phyloP scores from a whole-genome alignment of 345 rosid species.

The Salix koriyanagi region DNA sequence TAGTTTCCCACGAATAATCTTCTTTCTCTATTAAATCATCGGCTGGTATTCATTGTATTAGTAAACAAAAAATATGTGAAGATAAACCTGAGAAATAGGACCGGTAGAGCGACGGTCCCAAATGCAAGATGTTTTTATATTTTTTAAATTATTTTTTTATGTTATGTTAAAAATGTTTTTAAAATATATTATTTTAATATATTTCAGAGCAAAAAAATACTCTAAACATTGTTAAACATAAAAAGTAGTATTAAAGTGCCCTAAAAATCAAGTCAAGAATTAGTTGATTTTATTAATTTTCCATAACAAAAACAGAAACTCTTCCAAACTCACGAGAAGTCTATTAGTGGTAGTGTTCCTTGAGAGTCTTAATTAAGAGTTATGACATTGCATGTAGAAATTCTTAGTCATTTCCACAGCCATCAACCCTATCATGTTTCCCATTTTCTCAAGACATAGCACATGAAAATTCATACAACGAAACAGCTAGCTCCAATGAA shows the following conservation, averaged over 20 bases:
- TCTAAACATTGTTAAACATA: not conserved
- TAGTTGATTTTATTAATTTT: not conserved
- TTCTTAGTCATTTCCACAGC: not conserved
- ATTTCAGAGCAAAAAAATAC: too few relatives aligned
- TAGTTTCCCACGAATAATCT: not conserved
- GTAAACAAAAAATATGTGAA: not conserved
- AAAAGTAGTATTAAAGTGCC: not conserved
- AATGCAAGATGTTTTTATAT: not conserved
- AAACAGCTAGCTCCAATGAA: not conserved
- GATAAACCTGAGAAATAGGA: constrained; percentile 32
- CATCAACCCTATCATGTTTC: constrained; percentile 5
- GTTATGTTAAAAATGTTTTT: too few relatives aligned
- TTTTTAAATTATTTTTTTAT: too few relatives aligned
- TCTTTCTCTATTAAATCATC: constrained; percentile 17
- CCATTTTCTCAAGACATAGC: not conserved
- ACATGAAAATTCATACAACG: not conserved
- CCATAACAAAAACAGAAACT: too few relatives aligned
- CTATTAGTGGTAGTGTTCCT: not conserved
- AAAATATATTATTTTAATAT: too few relatives aligned
- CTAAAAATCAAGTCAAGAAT: not conserved
- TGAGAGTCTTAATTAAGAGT: not conserved
- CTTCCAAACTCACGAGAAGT: not conserved
- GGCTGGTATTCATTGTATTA: constrained; percentile 14
- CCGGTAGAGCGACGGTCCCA: constrained; percentile 29
- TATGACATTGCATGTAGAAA: not conserved